Base-by-base conservation (phyloP, 176 grass and related monocot species). In the Aegilops bicornis region DNA sequence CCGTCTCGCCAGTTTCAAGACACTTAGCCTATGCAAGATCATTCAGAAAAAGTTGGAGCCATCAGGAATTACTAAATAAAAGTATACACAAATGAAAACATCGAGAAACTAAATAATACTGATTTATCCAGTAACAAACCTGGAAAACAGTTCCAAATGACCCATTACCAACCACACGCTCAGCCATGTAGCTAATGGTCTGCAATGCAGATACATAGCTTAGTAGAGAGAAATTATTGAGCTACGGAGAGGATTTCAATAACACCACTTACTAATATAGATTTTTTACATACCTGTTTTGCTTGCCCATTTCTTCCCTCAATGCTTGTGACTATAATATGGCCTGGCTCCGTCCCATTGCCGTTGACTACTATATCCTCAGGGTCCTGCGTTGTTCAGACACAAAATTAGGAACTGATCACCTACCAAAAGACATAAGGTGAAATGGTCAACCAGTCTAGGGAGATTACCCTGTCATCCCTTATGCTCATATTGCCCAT, bases 251-350 rank as follows among this genome's bases (percentile, higher is more conserved):
- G 59, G 16, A 35, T 87, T 5, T 47, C 27, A 37, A 63, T 8
- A 8, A 31, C 12, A 33, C 0, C 56, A 50, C 15, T 37, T 36
- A 36, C 35, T 48, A 52, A 62, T 64, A 16, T 2, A 79, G 25
- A 14, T 60, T 43, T 31, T 48, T 48, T 14, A 17, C 45, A 36
- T 93, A 98, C 96, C 91, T 95, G 93, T 64, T 93, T 98, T 61
- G 88, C 80, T 77, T 98, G 96, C 27, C 93, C 93, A 74, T 93
- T 93, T 92, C 87, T 88, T 45, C 93, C 96, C 77, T 91, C 88
- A 39, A 98, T 95, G 71, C 81, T 95, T 33, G 96, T 98, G 22
- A 95, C 96, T 74, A 98, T 98, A 73, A 98, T 90, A 87, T 98
- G 93, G 61, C 96, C 93, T 42, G 93, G 88, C 79, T 98, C 96